Conservation (phyloP, 129 eudicot genomes). For the Chrysanthemum makinoi region DNA sequence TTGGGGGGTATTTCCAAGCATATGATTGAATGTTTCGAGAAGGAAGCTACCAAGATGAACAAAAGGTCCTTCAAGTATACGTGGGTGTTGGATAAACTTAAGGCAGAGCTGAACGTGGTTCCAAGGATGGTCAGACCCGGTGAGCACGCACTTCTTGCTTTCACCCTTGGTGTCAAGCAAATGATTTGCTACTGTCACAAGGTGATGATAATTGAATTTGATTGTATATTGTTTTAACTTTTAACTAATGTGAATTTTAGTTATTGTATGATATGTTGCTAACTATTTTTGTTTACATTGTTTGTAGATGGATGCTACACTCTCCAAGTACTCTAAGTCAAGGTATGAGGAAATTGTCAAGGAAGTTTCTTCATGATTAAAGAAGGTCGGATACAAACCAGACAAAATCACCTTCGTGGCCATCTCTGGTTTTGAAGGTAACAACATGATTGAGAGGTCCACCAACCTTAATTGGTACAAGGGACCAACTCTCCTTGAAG, state of each 20-base stretch:
- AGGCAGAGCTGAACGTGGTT: constrained; percentile 68
- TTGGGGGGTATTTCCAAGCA: constrained; percentile 61
- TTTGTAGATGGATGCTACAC: constrained; percentile 9
- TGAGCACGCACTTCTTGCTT: too few species aligned
- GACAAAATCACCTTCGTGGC: constrained; percentile 3
- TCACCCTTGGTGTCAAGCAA: too few species aligned
- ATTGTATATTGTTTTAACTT: too few species aligned
- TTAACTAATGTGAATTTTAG: not conserved
- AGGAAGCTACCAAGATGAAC: constrained; percentile 68
- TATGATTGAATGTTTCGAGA: constrained; percentile 54
- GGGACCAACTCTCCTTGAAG: constrained; percentile 8
- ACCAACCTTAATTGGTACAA: constrained; percentile 11
- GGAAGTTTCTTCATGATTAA: constrained; percentile 1
- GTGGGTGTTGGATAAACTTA: constrained; percentile 60
- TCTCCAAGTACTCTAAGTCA: constrained; percentile 2
- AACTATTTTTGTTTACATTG: not conserved
- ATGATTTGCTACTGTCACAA: too few species aligned
- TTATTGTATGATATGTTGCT: not conserved
- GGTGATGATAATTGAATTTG: too few species aligned
- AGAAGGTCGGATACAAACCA: constrained; percentile 10
- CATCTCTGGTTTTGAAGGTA: constrained; percentile 13
- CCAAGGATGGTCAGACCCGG: constrained; percentile 16
- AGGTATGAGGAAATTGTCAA: constrained; percentile 10
- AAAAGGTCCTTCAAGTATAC: constrained; percentile 61
- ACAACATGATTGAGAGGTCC: constrained; percentile 7